Evolutionary conservation across 1,284 basidiomycete genomes (phyloP).

Genomic region (Exobasidium rhododendri): DNA sequence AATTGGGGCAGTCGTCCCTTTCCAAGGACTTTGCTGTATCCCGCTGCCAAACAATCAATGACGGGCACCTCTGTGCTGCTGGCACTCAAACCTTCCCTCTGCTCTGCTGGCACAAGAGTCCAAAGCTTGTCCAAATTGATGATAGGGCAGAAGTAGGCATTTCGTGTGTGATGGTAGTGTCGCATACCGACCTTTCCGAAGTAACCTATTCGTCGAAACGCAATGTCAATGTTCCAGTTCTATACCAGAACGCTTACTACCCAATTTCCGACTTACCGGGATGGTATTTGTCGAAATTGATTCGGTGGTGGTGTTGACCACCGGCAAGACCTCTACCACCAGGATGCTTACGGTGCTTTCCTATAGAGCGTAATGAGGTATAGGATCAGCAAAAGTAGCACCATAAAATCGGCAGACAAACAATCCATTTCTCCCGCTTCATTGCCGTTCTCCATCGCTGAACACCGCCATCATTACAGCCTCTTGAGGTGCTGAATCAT

Average conservation of each 20-base stretch:
- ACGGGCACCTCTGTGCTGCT: conserved; percentile 51
- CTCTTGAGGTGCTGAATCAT: too few relatives aligned
- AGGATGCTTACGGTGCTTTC: conserved; percentile 99
- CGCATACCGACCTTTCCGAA: conserved; percentile 95
- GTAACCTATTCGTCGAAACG: conserved; percentile 66
- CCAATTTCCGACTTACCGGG: conserved; percentile 35
- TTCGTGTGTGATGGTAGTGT: conserved; percentile 91
- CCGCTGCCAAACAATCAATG: conserved; percentile 54
- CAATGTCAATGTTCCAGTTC: background rate
- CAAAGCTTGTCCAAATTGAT: conserved; percentile 68
- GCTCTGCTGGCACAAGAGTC: conserved; percentile 53
- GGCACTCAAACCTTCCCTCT: conserved; percentile 43
- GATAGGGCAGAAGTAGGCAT: conserved; percentile 82
- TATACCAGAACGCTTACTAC: background rate
- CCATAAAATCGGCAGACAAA: background rate
- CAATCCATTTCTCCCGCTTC: background rate
- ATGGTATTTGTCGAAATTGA: conserved; percentile 57
- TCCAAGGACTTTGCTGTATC: conserved; percentile 55
- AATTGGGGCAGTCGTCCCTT: conserved; percentile 53
- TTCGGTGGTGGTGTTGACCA: conserved; percentile 98
- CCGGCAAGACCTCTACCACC: conserved; percentile 99
- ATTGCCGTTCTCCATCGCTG: background rate
- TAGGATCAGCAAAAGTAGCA: conserved; percentile 4
- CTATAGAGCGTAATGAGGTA: background rate
- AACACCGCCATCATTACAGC: too few relatives aligned